Evolutionary conservation across 2,329 filamentous ascomycete genomes (phyloP), one percentile per base, ranked within the genome.

Genomic region (Penicillium thymicola): DNA sequence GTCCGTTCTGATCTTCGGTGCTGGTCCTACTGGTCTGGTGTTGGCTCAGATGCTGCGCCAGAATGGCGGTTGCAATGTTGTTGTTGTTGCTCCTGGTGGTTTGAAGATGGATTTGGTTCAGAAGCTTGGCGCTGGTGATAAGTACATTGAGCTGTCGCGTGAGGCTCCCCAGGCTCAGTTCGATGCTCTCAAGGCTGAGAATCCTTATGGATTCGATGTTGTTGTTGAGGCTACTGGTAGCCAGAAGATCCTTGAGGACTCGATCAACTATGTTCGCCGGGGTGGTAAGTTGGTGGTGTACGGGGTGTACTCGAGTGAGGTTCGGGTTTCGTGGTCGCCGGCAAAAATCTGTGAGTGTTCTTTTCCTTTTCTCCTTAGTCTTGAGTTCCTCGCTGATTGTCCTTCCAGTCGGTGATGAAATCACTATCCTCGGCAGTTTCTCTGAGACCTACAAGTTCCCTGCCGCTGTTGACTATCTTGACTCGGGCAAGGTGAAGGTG

Each of bases 371-470:
- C n/a, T 18, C 23, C 18, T 25, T 11, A n/a, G 14, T 8, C 4
- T 38, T 18, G 30, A n/a, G 5, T 38, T 9, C 8, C 18, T 30
- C 34, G 45, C 58, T 65, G 44, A 65, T 55, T n/a, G 8, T 13
- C 3, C 6, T 51, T 56, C 2, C 47, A 74, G 73, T 78, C 41
- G 78, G 78, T 41, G 78, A 82, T 60, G 87, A 90, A 72, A 88
- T 90, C 65, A 89, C 86, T 63, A 88, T 90, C 63, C 76, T 90
- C 52, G 87, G 87, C 27, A 87, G 84, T 51, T 90, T 90, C 76
- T 89, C 85, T 46, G 87, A 89, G 73, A 88, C 85, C 25, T 88
- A 85, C 75, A 89, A 87, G 80, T 88, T 89, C 79, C 86, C 81
- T 18, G 79, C 80, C 46, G 80, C 81, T 43, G 81, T 83, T 59